These are phyloP conservation scores for Neobulgaria alba DNA, from an alignment of 2,329 filamentous ascomycete genomes.

Conservation along the genomic window DNA sequence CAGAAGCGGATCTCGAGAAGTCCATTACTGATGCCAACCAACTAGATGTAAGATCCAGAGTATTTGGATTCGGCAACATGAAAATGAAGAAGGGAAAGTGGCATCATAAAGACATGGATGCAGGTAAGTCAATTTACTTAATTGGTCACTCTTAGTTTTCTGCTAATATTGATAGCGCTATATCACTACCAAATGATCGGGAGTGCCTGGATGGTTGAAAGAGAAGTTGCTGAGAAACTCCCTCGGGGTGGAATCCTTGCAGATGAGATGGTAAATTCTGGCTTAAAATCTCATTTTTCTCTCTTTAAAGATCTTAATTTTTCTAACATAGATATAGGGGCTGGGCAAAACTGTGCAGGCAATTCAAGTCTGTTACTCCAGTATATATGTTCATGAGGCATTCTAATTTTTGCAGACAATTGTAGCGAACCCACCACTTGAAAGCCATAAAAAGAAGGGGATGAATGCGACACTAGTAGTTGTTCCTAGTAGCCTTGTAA, in stretches of 20 bases:
- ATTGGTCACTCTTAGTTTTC: background rate
- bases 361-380: background rate
- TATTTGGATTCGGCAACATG: background rate
- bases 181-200: background rate
- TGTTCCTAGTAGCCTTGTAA: background rate
- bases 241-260: background rate
- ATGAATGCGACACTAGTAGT: background rate
- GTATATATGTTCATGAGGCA: background rate
- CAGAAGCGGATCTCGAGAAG: too few relatives aligned
- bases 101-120: background rate
- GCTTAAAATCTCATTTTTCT: too few relatives aligned
- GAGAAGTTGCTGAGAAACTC: background rate
- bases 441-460: too few relatives aligned
- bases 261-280: background rate
- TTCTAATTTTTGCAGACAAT: background rate
- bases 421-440: background rate
- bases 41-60: background rate
- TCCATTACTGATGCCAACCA: too few relatives aligned
- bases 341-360: background rate
- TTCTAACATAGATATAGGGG: background rate
- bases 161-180: background rate
- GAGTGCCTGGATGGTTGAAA: background rate
- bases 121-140: background rate
- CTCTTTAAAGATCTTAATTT: background rate
- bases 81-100: background rate